These are phyloP conservation scores for Globisporangium okanoganense DNA, from an alignment of 352 stramenopile species.

Conservation along the genomic window DNA sequence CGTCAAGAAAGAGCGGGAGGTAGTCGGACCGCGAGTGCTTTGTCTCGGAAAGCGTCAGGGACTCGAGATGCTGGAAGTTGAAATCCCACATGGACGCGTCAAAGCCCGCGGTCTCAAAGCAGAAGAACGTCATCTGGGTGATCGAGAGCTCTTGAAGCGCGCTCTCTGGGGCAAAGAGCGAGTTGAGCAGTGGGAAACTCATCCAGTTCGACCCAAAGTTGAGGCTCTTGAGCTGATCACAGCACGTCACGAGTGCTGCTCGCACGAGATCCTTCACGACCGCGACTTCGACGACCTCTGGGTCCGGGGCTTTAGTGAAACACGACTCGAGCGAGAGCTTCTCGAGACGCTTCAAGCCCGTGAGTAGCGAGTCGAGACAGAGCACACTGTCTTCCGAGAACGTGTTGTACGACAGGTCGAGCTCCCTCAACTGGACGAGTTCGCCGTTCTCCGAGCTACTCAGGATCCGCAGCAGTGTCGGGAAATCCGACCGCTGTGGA, in stretches of 20 bases:
- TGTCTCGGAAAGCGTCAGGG: slow-evolving; percentile 32
- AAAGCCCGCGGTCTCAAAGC: slow-evolving; percentile 10
- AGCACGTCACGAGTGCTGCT: slow-evolving; percentile 29
- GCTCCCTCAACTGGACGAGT: slow-evolving; percentile 30
- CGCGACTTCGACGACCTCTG: slow-evolving; percentile 29
- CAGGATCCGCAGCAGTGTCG: slow-evolving; percentile 35
- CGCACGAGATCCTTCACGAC: slow-evolving; percentile 39
- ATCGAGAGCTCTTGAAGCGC: slow-evolving; percentile 37
- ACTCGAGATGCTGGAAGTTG: slow-evolving; percentile 38
- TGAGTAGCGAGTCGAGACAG: slow-evolving; percentile 34
- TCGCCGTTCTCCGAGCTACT: slow-evolving; percentile 17
- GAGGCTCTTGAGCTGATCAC: slow-evolving; percentile 34
- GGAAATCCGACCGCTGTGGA: slow-evolving; percentile 43
- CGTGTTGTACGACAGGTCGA: slow-evolving; percentile 75
- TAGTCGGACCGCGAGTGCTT: slow-evolving; percentile 32
- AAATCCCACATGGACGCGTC: slow-evolving; percentile 37
- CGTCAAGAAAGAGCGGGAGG: slow-evolving; percentile 31
- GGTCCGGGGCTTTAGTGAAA: slow-evolving; percentile 43
- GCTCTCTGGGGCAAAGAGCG: slow-evolving; percentile 48
- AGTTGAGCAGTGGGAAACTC: slow-evolving; percentile 46
- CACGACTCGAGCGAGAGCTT: slow-evolving; percentile 54
- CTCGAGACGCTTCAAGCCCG: slow-evolving; percentile 31
- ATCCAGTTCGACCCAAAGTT: slow-evolving; percentile 61
- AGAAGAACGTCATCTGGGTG: slow-evolving; percentile 32
- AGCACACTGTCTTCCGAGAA: slow-evolving; percentile 35